Percentiles rank a stretch among this genome's conserved stretches.
These are phyloP conservation scores for Paralagenidium karlingii DNA, from an alignment of 352 stramenopile species.

Conservation along the genomic window DNA sequence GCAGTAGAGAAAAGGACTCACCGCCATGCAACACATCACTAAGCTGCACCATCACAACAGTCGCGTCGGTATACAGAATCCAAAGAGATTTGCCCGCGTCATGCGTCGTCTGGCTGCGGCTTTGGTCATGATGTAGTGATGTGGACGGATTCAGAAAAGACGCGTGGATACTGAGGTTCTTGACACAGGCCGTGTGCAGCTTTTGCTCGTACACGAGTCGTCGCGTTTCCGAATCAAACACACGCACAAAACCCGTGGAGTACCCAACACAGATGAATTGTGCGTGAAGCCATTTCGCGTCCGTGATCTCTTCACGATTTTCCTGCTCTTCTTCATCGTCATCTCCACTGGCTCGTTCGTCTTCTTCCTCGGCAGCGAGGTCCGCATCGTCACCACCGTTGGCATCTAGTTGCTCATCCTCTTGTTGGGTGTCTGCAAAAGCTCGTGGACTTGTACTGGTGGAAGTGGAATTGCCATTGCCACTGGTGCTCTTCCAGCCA, in stretches of 20 bases:
- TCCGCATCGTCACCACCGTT: background rate
- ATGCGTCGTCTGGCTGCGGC: constrained; percentile 9
- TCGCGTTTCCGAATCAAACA: constrained; percentile 23
- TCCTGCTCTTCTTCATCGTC: too few relatives aligned
- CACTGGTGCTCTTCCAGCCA: too few relatives aligned
- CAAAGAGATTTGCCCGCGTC: constrained; percentile 46
- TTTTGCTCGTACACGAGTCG: background rate
- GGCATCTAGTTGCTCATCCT: too few relatives aligned
- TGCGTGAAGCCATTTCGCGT: constrained; percentile 54
- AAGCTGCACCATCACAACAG: constrained; percentile 63
- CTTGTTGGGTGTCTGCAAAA: too few relatives aligned
- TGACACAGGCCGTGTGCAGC: background rate
- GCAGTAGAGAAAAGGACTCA: too few relatives aligned
- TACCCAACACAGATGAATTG: constrained; percentile 45
- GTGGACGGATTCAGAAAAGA: constrained; percentile 5
- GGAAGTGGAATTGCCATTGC: too few relatives aligned
- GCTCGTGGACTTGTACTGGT: too few relatives aligned
- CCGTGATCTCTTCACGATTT: constrained; percentile 26
- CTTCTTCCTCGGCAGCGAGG: constrained; percentile 6
- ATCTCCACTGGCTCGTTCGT: background rate
- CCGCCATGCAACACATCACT: constrained; percentile 27
- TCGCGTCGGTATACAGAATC: constrained; percentile 65
- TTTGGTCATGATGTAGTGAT: constrained; percentile 1
- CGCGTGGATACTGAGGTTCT: constrained; percentile 1
- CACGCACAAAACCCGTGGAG: constrained; percentile 37